Conservation (phyloP, 106 monocot species). For the Narthecium ossifragum region DNA sequence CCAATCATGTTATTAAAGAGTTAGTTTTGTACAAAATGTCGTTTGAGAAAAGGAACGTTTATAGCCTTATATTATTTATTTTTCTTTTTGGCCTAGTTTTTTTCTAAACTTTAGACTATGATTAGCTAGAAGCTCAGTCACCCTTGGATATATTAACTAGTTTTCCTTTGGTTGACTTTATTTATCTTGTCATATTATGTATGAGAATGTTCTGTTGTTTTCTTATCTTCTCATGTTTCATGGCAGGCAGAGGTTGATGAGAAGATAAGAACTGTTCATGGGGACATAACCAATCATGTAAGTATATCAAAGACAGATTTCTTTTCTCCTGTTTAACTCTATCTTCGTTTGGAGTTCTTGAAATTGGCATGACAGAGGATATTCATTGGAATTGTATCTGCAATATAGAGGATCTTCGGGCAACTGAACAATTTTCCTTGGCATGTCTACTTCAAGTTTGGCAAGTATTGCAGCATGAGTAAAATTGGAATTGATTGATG, state of each 20-base stretch:
- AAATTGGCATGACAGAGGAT: too few relatives aligned
- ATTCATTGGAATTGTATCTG: too few relatives aligned
- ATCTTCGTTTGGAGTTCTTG: too few relatives aligned
- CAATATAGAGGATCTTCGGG: too few relatives aligned
- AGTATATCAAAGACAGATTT: background rate
- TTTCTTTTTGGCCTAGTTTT: background rate
- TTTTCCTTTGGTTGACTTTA: background rate
- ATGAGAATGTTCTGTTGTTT: background rate
- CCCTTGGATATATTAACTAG: background rate
- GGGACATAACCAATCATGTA: slow-evolving; percentile 67
- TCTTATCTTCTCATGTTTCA: slow-evolving; percentile 14
- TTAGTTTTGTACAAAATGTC: background rate
- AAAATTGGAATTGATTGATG: too few relatives aligned
- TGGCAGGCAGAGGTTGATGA: slow-evolving; percentile 58
- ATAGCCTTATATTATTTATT: background rate
- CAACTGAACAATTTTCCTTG: too few relatives aligned
- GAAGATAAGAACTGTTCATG: slow-evolving; percentile 40
- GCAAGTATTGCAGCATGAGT: too few relatives aligned
- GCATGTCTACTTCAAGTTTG: too few relatives aligned
- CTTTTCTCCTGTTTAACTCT: too few relatives aligned
- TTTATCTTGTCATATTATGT: too few relatives aligned
- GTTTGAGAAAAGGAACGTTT: background rate
- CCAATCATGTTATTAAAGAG: too few relatives aligned
- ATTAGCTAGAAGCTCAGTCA: background rate
- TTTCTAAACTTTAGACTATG: background rate